phyloP scores from a whole-genome alignment of 768 basidiomycete genomes.

The Lactarius trivialis region DNA sequence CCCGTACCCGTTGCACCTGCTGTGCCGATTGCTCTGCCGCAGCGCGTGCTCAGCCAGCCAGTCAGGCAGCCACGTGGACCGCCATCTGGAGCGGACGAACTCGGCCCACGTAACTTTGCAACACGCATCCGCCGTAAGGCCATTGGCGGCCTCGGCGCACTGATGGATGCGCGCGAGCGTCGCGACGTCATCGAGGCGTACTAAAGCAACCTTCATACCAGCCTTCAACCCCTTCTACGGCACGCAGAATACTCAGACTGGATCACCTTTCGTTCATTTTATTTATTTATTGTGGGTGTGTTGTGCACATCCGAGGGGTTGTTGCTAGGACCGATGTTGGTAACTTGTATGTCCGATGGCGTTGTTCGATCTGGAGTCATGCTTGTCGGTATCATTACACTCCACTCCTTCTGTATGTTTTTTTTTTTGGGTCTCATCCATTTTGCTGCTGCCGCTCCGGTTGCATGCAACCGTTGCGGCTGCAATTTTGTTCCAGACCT shows the following conservation, averaged over 20 bases:
- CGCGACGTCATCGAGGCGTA: constrained; percentile 38
- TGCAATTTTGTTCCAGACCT: constrained; percentile 1
- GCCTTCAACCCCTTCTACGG: background rate
- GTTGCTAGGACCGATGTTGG: constrained; percentile 11
- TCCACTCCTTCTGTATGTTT: constrained; percentile 19
- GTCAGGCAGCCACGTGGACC: constrained; percentile 84
- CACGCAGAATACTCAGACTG: constrained; percentile 17
- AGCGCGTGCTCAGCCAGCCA: constrained; percentile 58
- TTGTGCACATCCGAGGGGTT: constrained; percentile 12
- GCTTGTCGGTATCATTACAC: constrained; percentile 3
- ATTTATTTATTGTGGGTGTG: constrained; percentile 20
- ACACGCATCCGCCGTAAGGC: constrained; percentile 79
- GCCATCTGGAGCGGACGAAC: constrained; percentile 79
- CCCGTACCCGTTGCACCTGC: constrained; percentile 39
- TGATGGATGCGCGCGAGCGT: constrained; percentile 77
- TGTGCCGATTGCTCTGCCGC: constrained; percentile 34
- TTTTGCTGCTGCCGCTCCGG: constrained; percentile 1
- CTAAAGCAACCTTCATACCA: constrained; percentile 8
- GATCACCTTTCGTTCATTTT: constrained; percentile 22
- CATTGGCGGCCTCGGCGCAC: constrained; percentile 69
- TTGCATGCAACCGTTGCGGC: constrained; percentile 15
- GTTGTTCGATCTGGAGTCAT: constrained; percentile 8
- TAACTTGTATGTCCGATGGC: constrained; percentile 2
- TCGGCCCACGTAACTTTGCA: constrained; percentile 85
- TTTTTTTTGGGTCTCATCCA: constrained; percentile 1